Conservation (phyloP, 108 stramenopile genomes). For the Epithemia pelagica region DNA sequence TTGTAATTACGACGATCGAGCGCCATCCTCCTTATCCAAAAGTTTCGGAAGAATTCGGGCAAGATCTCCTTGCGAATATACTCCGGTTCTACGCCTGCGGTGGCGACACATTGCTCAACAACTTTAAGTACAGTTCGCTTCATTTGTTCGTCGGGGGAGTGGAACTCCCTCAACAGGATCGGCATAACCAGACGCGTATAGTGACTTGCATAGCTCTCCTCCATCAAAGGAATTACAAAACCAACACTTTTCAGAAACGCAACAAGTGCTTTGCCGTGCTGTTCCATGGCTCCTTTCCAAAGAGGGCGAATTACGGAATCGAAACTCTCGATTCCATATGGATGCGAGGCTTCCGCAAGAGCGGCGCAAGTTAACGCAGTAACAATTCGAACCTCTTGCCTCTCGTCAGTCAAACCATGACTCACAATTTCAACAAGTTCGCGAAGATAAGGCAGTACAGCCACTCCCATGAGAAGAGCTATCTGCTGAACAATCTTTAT, state of each 20-base stretch:
- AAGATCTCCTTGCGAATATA: slow-evolving; percentile 96
- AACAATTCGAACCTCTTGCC: slow-evolving; percentile 96
- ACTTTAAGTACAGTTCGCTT: slow-evolving; percentile 98
- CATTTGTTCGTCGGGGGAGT: slow-evolving; percentile 95
- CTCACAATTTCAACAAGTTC: slow-evolving; percentile 95
- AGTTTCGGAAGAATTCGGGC: slow-evolving; percentile 96
- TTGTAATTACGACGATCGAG: slow-evolving; percentile 95
- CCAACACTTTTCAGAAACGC: slow-evolving; percentile 99
- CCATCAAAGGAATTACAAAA: slow-evolving; percentile 98
- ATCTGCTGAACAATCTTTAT: slow-evolving; percentile 99
- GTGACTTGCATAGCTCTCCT: slow-evolving; percentile 98
- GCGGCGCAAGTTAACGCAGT: slow-evolving; percentile 95
- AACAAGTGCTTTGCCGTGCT: slow-evolving; percentile 96
- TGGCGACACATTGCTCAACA: slow-evolving; percentile 97
- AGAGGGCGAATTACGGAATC: slow-evolving; percentile 95
- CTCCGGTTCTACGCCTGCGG: slow-evolving; percentile 94
- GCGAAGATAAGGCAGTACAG: slow-evolving; percentile 93
- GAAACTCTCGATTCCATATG: slow-evolving; percentile 99
- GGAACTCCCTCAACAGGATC: slow-evolving; percentile 95
- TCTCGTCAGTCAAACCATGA: slow-evolving; percentile 93
- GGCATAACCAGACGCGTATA: slow-evolving; percentile 98
- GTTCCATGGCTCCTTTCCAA: slow-evolving; percentile 97
- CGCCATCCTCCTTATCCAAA: slow-evolving; percentile 99
- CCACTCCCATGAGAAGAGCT: slow-evolving; percentile 96
- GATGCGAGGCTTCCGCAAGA: slow-evolving; percentile 95